Conservation (phyloP, 495 filamentous ascomycete genomes). For the Aspergillus heteromorphus region DNA sequence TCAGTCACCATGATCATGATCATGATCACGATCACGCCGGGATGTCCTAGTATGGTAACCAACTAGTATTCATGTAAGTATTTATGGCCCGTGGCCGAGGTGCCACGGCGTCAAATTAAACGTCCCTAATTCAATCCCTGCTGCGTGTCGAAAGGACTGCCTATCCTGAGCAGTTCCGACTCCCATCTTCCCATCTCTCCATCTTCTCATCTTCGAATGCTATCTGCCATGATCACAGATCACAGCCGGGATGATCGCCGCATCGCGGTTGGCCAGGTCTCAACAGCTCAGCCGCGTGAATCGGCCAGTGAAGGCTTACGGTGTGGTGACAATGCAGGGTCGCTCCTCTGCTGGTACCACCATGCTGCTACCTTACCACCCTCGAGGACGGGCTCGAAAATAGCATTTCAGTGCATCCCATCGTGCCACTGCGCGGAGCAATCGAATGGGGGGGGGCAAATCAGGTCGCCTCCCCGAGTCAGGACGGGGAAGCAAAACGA, state of each 20-base stretch:
- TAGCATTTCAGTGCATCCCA: constrained; percentile 14
- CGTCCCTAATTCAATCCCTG: not conserved
- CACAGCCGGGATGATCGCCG: not conserved
- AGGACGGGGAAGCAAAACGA: not conserved
- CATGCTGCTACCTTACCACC: constrained; percentile 15
- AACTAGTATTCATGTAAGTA: too few relatives aligned
- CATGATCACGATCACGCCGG: not conserved
- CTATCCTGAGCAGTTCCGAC: not conserved
- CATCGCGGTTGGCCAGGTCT: not conserved
- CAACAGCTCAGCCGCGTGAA: constrained; percentile 2
- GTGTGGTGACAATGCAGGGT: constrained; percentile 38
- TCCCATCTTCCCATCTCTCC: too few relatives aligned
- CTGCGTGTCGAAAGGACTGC: not conserved
- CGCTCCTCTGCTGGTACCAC: constrained; percentile 11
- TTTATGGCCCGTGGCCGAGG: not conserved
- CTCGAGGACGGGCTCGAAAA: constrained; percentile 1
- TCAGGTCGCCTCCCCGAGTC: too few relatives aligned
- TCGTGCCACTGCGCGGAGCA: constrained; percentile 16
- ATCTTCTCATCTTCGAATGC: too few relatives aligned
- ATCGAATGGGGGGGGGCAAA: constrained; percentile 7
- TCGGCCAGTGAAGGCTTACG: not conserved
- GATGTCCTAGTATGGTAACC: not conserved
- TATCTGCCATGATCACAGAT: not conserved
- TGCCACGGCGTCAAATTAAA: not conserved
- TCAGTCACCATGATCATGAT: not conserved